Percentiles rank a stretch among this genome's conserved stretches.
Evolutionary conservation across 1,139 yeast species (phyloP).

Genomic region (Torulaspora globosa): DNA sequence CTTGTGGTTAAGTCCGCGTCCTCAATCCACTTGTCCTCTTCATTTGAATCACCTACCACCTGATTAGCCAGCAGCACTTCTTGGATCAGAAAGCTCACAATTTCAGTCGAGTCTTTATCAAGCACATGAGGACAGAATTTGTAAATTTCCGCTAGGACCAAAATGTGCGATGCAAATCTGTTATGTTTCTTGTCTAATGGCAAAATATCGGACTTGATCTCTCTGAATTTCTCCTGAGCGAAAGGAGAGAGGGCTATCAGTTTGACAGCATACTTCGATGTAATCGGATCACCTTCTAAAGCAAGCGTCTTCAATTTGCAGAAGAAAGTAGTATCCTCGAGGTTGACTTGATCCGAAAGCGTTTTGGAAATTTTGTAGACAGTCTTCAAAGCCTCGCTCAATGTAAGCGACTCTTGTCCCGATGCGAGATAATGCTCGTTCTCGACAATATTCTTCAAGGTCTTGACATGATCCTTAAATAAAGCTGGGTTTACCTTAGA

Average conservation of each 20-base stretch:
- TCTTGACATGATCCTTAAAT: constrained; percentile 55
- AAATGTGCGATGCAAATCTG: constrained; percentile 51
- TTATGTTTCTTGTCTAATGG: constrained; percentile 46
- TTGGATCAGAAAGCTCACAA: constrained; percentile 59
- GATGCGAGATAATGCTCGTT: constrained; percentile 32
- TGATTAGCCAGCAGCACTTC: constrained; percentile 54
- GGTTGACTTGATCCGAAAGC: constrained; percentile 30
- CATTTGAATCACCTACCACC: constrained; percentile 32
- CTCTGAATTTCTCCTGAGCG: constrained; percentile 41
- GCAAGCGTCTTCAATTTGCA: constrained; percentile 47
- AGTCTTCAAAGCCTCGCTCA: constrained; percentile 49
- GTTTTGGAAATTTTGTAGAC: constrained; percentile 54
- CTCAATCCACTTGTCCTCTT: constrained; percentile 47
- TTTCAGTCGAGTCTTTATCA: constrained; percentile 52
- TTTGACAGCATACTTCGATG: constrained; percentile 64
- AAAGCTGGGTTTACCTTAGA: constrained; percentile 62
- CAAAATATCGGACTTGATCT: constrained; percentile 44
- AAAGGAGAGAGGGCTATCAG: constrained; percentile 49
- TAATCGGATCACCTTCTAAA: constrained; percentile 51
- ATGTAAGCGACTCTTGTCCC: constrained; percentile 27
- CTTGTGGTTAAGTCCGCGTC: constrained; percentile 43
- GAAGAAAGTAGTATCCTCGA: constrained; percentile 39
- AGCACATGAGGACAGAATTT: constrained; percentile 49
- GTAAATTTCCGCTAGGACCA: constrained; percentile 61
- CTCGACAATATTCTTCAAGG: constrained; percentile 45